phyloP scores from a whole-genome alignment of 179 eudicot genomes.

The Nepenthes alata region DNA sequence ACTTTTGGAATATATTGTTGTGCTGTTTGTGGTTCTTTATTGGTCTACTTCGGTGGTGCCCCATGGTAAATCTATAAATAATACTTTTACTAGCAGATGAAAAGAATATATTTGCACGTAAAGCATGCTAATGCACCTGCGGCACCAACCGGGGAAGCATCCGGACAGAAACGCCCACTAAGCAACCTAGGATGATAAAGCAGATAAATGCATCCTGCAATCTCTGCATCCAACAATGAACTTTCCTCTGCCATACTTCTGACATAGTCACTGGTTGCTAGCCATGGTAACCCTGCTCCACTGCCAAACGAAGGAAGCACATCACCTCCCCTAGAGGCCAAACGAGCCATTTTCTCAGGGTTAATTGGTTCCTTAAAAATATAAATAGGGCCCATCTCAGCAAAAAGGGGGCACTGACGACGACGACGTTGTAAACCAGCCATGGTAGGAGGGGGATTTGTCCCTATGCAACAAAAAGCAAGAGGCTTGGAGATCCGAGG shows the following conservation, averaged over 20 bases:
- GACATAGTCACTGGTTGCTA: constrained; percentile 65
- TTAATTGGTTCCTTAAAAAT: constrained; percentile 93
- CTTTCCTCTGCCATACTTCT: constrained; percentile 69
- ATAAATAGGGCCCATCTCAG: constrained; percentile 98
- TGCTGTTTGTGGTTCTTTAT: too few species aligned
- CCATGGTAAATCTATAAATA: too few species aligned
- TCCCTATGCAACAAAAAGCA: constrained; percentile 95
- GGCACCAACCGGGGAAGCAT: constrained; percentile 97
- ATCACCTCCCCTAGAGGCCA: constrained; percentile 98
- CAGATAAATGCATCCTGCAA: constrained; percentile 73
- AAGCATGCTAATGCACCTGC: constrained; percentile 41
- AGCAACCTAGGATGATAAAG: constrained; percentile 93
- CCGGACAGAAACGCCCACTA: constrained; percentile 91
- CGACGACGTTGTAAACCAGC: constrained; percentile 98
- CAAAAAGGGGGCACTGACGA: constrained; percentile 96
- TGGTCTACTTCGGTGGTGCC: too few species aligned
- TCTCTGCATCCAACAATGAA: constrained; percentile 67
- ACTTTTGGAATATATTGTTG: too few species aligned
- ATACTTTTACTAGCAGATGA: too few species aligned
- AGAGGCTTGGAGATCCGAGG: constrained; percentile 90
- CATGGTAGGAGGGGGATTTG: constrained; percentile 95
- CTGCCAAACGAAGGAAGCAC: constrained; percentile 80
- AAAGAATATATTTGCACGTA: background rate
- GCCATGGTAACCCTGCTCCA: constrained; percentile 85
- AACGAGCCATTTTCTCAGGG: constrained; percentile 75